phyloP scores from a whole-genome alignment of 306 rosid species.

The Castanea mollissima region DNA sequence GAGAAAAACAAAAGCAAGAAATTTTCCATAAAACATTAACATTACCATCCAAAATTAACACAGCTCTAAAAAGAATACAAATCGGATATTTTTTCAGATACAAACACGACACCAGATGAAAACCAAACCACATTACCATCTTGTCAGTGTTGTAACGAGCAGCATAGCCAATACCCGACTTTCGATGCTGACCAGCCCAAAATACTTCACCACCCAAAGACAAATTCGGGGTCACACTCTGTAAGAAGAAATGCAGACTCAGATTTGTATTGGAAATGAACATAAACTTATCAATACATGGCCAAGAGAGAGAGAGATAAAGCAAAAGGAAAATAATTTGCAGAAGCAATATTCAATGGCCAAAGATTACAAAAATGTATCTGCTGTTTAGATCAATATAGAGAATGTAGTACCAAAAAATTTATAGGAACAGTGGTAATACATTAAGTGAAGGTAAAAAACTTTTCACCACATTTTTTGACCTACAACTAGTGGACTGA shows the following conservation, averaged over 20 bases:
- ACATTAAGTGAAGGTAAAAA: neutral
- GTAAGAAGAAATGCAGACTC: slow-evolving; percentile 20
- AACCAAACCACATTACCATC: slow-evolving; percentile 49
- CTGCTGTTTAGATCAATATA: neutral
- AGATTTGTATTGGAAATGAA: neutral
- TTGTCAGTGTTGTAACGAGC: slow-evolving; percentile 91
- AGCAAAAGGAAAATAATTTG: neutral
- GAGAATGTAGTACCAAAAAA: neutral
- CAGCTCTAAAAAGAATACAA: neutral
- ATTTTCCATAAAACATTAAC: neutral
- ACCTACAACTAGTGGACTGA: neutral
- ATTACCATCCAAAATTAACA: neutral
- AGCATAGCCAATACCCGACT: slow-evolving; percentile 94
- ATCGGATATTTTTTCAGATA: neutral
- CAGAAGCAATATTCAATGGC: neutral
- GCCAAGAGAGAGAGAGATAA: neutral
- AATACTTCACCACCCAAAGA: slow-evolving; percentile 96
- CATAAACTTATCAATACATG: too few relatives aligned
- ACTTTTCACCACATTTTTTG: neutral
- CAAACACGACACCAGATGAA: neutral
- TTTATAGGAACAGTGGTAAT: neutral
- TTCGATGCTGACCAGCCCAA: slow-evolving; percentile 99
- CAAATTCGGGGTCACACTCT: slow-evolving; percentile 79
- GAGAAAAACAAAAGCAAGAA: neutral
- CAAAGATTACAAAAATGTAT: neutral